Conservation (phyloP, 345 rosid genomes). For the Lepidium didymum region DNA sequence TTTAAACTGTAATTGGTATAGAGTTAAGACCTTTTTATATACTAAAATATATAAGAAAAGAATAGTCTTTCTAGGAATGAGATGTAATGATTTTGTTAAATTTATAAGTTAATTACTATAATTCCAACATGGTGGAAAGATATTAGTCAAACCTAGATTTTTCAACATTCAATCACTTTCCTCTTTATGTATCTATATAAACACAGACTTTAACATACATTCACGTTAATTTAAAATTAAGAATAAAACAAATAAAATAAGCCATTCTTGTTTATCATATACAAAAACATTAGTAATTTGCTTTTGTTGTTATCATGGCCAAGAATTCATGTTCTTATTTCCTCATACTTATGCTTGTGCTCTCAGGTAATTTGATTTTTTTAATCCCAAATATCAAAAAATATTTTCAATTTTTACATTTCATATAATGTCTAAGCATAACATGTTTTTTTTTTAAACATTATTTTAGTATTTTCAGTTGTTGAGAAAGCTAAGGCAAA, state of each 20-base stretch:
- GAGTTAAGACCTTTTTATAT: too few relatives aligned
- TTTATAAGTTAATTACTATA: background rate
- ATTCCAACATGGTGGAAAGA: too few relatives aligned
- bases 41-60: too few relatives aligned
- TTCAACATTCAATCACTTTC: background rate
- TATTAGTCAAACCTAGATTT: background rate
- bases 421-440: background rate
- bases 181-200: background rate
- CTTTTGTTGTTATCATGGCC: background rate
- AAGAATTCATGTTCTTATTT: slow-evolving; percentile 5
- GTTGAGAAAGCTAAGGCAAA: background rate
- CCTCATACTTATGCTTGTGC: background rate
- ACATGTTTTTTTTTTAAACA: background rate
- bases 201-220: background rate
- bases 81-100: too few relatives aligned
- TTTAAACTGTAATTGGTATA: too few relatives aligned
- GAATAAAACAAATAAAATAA: background rate
- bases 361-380: background rate
- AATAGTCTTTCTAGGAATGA: too few relatives aligned
- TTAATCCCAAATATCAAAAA: background rate
- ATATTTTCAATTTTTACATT: background rate
- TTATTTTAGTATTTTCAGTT: background rate
- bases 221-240: background rate
- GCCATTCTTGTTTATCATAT: background rate
- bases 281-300: background rate